Evolutionary conservation across 352 stramenopile genomes (phyloP).

Genomic region (Pythium apleroticum): DNA sequence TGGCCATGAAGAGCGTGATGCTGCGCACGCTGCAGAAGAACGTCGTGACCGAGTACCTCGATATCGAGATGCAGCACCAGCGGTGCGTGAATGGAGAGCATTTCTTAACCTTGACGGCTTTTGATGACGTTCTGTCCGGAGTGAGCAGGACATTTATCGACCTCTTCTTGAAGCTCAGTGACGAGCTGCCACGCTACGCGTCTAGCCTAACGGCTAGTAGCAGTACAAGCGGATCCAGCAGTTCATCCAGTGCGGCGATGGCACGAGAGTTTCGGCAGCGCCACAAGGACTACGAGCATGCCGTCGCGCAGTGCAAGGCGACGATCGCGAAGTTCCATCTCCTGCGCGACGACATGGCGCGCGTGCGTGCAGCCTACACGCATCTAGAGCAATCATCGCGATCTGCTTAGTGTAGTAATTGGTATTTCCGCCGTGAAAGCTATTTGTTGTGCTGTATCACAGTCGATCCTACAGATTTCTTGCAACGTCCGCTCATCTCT

Average conservation of each 20-base stretch:
- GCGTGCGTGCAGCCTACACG: constrained; percentile 24
- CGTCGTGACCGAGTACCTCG: constrained; percentile 33
- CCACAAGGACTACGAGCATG: constrained; percentile 33
- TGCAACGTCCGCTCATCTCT: constrained; percentile 13
- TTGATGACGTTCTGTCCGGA: neutral
- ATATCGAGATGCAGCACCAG: constrained; percentile 47
- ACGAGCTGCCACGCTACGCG: constrained; percentile 35
- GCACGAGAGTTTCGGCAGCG: constrained; percentile 15
- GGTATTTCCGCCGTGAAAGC: neutral
- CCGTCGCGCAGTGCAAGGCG: constrained; percentile 26
- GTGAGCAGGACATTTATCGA: constrained; percentile 40
- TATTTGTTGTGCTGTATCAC: neutral
- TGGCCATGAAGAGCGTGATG: constrained; percentile 41
- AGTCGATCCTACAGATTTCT: neutral
- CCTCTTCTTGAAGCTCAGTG: constrained; percentile 50
- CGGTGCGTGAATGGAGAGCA: constrained; percentile 17
- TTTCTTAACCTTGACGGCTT: neutral
- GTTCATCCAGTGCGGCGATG: neutral
- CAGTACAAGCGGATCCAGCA: neutral
- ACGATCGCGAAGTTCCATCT: constrained; percentile 30
- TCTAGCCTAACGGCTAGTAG: neutral
- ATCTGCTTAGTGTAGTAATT: neutral
- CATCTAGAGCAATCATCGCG: constrained; percentile 14
- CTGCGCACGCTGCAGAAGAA: constrained; percentile 40
- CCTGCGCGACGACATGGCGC: constrained; percentile 23